Conservation (phyloP, 805 yeast genomes). For the Pichia deserticola region DNA sequence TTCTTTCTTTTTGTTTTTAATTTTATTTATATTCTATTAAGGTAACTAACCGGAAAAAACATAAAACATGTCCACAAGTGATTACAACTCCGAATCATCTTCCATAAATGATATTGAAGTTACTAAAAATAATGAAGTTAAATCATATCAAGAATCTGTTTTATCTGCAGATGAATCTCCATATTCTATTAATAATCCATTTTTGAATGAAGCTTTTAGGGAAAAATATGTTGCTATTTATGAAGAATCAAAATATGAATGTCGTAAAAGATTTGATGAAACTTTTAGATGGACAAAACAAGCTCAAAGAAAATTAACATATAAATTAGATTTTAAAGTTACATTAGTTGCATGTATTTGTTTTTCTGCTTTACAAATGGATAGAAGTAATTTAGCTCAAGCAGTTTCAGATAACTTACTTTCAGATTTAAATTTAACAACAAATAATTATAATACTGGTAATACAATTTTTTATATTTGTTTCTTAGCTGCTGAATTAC, state of each 20-base stretch:
- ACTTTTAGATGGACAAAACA: constrained; percentile 44
- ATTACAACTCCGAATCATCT: background rate
- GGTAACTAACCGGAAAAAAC: background rate
- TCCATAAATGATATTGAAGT: background rate
- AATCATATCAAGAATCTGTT: background rate
- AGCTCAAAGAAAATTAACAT: constrained; percentile 42
- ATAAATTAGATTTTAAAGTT: constrained; percentile 51
- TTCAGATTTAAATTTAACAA: constrained; percentile 43
- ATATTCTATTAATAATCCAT: constrained; percentile 22
- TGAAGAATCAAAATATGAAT: constrained; percentile 45
- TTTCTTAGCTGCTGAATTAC: constrained; percentile 53
- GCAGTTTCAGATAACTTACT: constrained; percentile 50
- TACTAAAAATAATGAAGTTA: background rate
- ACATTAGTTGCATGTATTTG: constrained; percentile 51
- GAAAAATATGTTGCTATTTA: constrained; percentile 39
- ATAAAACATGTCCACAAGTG: background rate
- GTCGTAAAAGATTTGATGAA: constrained; percentile 51
- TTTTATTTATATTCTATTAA: background rate
- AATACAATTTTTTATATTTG: constrained; percentile 45
- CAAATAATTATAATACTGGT: constrained; percentile 53
- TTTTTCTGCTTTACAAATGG: constrained; percentile 53
- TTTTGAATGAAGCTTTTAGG: constrained; percentile 41
- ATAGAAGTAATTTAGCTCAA: constrained; percentile 49
- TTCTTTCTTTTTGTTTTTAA: background rate
- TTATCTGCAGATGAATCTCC: constrained; percentile 8